phyloP scores from a whole-genome alignment of 176 grass and related monocot species.

The Cymbopogon citratus region DNA sequence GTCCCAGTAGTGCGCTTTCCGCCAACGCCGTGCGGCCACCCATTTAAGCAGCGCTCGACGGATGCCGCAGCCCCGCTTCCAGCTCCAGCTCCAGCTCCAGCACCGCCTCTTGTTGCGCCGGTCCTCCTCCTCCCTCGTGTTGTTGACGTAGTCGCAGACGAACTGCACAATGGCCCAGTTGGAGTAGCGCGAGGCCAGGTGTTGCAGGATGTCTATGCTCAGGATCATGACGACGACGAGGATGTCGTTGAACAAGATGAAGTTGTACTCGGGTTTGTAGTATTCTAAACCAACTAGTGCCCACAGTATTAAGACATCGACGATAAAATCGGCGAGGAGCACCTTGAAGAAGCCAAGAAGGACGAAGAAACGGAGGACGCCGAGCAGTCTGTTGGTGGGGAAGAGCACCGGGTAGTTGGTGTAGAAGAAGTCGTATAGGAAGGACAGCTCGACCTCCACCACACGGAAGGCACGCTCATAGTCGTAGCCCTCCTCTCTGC shows the following conservation, averaged over 20 bases:
- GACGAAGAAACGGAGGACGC: neutral
- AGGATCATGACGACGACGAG: neutral
- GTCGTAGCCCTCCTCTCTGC: neutral
- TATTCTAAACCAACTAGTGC: too few species aligned
- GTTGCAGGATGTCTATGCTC: neutral
- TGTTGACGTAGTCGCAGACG: neutral
- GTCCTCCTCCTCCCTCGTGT: too few species aligned
- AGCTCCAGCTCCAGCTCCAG: too few species aligned
- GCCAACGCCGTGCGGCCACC: neutral
- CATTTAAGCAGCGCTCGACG: neutral
- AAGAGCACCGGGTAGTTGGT: conserved; percentile 4
- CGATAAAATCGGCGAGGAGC: neutral
- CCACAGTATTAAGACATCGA: too few species aligned
- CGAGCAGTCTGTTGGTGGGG: neutral
- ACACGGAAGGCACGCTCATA: neutral
- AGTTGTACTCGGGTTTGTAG: neutral
- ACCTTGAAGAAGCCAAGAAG: neutral
- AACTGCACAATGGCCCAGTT: neutral
- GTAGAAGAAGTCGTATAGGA: conserved; percentile 16
- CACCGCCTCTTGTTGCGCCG: neutral
- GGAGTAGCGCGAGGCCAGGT: neutral
- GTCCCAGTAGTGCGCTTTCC: neutral
- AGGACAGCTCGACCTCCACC: neutral
- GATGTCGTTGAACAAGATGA: neutral
- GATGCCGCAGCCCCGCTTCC: neutral